These are phyloP conservation scores for Vanrija sp. DNA, from an alignment of 1,284 basidiomycete species.

Conservation along the genomic window DNA sequence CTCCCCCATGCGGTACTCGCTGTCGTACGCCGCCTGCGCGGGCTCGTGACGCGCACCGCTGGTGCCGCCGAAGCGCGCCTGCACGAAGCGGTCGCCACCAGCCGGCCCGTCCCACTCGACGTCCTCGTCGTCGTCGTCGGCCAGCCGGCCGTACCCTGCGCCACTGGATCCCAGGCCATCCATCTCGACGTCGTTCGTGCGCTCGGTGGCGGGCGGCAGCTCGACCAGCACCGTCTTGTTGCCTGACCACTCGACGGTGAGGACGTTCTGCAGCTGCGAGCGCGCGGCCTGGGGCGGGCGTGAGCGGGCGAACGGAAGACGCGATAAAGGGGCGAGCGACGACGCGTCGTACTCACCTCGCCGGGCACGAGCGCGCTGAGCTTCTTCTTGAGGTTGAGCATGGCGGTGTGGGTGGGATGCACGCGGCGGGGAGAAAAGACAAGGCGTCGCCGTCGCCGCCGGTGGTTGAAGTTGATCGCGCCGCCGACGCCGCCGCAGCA, in stretches of 20 bases:
- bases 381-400: slow-evolving; percentile 23
- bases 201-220: slow-evolving; percentile 17
- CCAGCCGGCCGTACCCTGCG: slow-evolving; percentile 30
- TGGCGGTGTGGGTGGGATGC: neutral
- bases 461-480: too few relatives aligned
- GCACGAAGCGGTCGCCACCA: neutral
- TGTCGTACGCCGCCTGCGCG: neutral
- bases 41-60: neutral
- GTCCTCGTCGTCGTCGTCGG: slow-evolving; percentile 23
- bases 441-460: too few relatives aligned
- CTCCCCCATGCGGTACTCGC: too few relatives aligned
- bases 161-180: slow-evolving; percentile 11
- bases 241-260: slow-evolving; percentile 43
- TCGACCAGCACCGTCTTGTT: slow-evolving; percentile 43
- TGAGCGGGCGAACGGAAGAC: neutral
- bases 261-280: slow-evolving; percentile 33
- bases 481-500: too few relatives aligned
- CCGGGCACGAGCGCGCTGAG: slow-evolving; percentile 18
- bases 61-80: neutral
- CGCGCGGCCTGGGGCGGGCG: slow-evolving; percentile 1
- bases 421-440: too few relatives aligned
- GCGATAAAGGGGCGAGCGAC: neutral
- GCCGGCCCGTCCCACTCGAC: slow-evolving; percentile 12
- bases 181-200: slow-evolving; percentile 30
- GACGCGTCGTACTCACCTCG: slow-evolving; percentile 15